phyloP scores from a whole-genome alignment of 2,329 filamentous ascomycete genomes.

The Teratosphaeria destructans region DNA sequence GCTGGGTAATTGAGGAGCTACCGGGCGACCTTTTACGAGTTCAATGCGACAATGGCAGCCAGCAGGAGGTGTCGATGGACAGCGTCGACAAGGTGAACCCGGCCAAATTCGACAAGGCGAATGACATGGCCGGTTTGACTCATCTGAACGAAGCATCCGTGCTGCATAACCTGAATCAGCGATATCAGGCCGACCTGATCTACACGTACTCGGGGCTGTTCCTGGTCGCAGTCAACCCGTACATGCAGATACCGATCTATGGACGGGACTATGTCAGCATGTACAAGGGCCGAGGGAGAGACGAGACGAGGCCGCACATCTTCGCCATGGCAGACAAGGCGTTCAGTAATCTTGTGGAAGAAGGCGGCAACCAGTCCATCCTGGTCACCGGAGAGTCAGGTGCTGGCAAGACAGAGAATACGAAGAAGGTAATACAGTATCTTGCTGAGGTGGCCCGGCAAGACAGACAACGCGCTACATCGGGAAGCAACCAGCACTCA shows the following conservation, averaged over 20 bases:
- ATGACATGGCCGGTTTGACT: constrained; percentile 97
- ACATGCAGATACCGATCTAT: constrained; percentile 90
- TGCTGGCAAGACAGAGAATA: constrained; percentile 97
- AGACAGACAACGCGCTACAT: constrained; percentile 55
- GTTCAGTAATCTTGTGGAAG: constrained; percentile 89
- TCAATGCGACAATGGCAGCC: constrained; percentile 86
- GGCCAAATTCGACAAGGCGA: constrained; percentile 97
- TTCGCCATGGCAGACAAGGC: constrained; percentile 96
- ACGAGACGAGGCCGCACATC: constrained; percentile 94
- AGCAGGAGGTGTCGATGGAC: constrained; percentile 77
- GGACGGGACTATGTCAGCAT: constrained; percentile 95
- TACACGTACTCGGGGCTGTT: constrained; percentile 97
- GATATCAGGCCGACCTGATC: constrained; percentile 92
- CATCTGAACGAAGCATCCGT: constrained; percentile 97
- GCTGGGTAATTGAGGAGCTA: constrained; percentile 79
- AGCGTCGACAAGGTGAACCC: constrained; percentile 98
- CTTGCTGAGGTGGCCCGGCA: constrained; percentile 85
- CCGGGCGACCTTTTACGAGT: constrained; percentile 62
- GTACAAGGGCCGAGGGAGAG: constrained; percentile 84
- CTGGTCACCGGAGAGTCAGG: constrained; percentile 96
- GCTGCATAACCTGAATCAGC: constrained; percentile 88
- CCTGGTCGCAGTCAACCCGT: constrained; percentile 93
- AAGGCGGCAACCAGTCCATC: constrained; percentile 93
- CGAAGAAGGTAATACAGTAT: constrained; percentile 98
- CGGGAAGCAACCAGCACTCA: constrained; percentile 57